phyloP scores from a whole-genome alignment of 495 filamentous ascomycete species.

The Acidiella bohemica region DNA sequence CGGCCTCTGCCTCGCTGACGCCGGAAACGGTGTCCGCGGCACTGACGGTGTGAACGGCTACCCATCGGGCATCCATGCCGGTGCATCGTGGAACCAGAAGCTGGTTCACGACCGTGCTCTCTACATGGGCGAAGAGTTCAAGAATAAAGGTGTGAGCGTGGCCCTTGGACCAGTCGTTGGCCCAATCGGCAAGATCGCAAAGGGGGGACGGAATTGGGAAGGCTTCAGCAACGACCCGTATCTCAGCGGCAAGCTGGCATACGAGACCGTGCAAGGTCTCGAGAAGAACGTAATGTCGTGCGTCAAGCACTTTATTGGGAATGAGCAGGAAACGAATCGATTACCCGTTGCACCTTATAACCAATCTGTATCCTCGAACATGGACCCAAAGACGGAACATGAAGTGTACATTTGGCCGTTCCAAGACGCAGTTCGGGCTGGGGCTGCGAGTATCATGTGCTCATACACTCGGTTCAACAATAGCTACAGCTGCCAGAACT shows the following conservation, averaged over 20 bases:
- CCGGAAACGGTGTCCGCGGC: slow-evolving; percentile 44
- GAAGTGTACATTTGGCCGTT: slow-evolving; percentile 22
- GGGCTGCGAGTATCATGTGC: slow-evolving; percentile 19
- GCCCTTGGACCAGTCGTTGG: slow-evolving; percentile 40
- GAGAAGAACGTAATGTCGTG: slow-evolving; percentile 44
- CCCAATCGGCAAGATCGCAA: slow-evolving; percentile 38
- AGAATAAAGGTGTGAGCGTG: slow-evolving; percentile 21
- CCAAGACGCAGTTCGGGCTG: slow-evolving; percentile 16
- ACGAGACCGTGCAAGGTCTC: slow-evolving; percentile 33
- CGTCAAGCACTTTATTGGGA: slow-evolving; percentile 25
- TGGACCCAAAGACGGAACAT: slow-evolving; percentile 16
- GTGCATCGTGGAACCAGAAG: slow-evolving; percentile 24
- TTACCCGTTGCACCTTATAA: not conserved
- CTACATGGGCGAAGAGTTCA: slow-evolving; percentile 22
- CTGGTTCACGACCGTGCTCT: slow-evolving; percentile 16
- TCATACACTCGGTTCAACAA: slow-evolving; percentile 18
- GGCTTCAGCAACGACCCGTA: slow-evolving; percentile 26
- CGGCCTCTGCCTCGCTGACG: slow-evolving; percentile 51
- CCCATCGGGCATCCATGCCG: slow-evolving; percentile 43
- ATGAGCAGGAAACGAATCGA: slow-evolving; percentile 15
- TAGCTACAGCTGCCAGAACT: slow-evolving; percentile 20
- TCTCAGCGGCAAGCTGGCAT: slow-evolving; percentile 34
- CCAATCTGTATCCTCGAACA: slow-evolving; percentile 13
- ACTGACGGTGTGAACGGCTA: slow-evolving; percentile 50
- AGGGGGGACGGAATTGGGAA: slow-evolving; percentile 44